phyloP scores from a whole-genome alignment of 306 rosid genomes.

The Herpetospermum pedunculosum region DNA sequence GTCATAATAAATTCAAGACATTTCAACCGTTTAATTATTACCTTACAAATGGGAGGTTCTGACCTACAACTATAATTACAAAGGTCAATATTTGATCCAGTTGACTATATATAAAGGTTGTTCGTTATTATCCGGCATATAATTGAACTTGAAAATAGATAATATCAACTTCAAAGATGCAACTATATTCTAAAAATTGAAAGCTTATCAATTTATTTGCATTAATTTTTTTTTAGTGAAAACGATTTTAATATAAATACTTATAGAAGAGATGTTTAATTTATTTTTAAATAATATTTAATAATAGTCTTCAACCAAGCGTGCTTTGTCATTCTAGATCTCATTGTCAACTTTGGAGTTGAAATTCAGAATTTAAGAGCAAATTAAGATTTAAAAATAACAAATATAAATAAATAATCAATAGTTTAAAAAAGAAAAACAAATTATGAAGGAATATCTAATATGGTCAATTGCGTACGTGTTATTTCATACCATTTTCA shows the following conservation, averaged over 20 bases:
- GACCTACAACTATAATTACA: no score
- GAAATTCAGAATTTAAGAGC: neutral
- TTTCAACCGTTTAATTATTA: no score
- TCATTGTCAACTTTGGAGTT: constrained; percentile 5
- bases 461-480: constrained; percentile 7
- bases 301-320: neutral
- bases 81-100: no score
- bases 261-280: neutral
- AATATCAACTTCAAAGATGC: neutral
- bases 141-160: neutral
- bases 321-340: neutral
- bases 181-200: neutral
- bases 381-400: neutral
- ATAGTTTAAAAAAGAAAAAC: neutral
- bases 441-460: neutral
- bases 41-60: no score
- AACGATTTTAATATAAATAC: neutral
- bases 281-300: neutral
- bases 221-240: neutral
- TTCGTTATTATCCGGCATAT: neutral
- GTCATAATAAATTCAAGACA: no score
- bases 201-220: neutral
- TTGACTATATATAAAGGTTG: no score
- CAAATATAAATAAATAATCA: neutral
- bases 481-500: constrained; percentile 6